These are phyloP conservation scores for Colletotrichum tofieldiae DNA, from an alignment of 2,329 filamentous ascomycete species.

Conservation along the genomic window DNA sequence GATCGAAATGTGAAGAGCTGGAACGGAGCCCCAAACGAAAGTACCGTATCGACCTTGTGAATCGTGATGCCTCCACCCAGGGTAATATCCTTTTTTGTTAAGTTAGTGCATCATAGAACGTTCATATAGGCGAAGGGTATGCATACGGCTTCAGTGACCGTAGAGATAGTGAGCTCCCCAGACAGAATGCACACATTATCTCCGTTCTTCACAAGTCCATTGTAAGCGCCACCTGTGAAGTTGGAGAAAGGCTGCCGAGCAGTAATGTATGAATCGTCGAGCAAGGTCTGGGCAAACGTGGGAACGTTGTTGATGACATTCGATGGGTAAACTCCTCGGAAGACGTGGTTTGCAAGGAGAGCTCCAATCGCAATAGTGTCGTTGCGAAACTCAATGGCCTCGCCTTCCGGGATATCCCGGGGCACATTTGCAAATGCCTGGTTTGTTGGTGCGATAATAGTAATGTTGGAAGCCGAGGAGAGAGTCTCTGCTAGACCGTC, in stretches of 20 bases:
- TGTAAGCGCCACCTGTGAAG: conserved; percentile 55
- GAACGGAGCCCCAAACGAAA: conserved; percentile 50
- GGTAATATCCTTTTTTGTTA: conserved; percentile 47
- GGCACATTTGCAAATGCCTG: conserved; percentile 53
- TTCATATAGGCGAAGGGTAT: not conserved
- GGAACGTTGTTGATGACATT: conserved; percentile 49
- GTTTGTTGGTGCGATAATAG: conserved; percentile 55
- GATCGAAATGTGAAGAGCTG: conserved; percentile 51
- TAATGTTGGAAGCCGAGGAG: conserved; percentile 51
- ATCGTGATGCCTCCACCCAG: conserved; percentile 49
- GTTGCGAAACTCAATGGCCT: conserved; percentile 50
- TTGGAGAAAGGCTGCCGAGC: conserved; percentile 55
- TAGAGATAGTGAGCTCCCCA: conserved; percentile 51
- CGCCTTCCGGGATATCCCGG: conserved; percentile 51
- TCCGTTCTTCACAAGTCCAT: conserved; percentile 53
- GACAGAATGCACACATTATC: conserved; percentile 52
- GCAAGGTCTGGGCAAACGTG: conserved; percentile 50
- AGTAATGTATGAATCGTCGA: conserved; percentile 50
- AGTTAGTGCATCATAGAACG: not conserved
- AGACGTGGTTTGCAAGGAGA: conserved; percentile 53
- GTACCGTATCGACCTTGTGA: conserved; percentile 51
- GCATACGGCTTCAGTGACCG: conserved; percentile 52
- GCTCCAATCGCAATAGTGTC: conserved; percentile 51
- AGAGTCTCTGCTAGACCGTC: conserved; percentile 51
- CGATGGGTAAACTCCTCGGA: conserved; percentile 51